Evolutionary conservation across 1,284 basidiomycete genomes (phyloP).

Genomic region (Ceratobasidium sp.): DNA sequence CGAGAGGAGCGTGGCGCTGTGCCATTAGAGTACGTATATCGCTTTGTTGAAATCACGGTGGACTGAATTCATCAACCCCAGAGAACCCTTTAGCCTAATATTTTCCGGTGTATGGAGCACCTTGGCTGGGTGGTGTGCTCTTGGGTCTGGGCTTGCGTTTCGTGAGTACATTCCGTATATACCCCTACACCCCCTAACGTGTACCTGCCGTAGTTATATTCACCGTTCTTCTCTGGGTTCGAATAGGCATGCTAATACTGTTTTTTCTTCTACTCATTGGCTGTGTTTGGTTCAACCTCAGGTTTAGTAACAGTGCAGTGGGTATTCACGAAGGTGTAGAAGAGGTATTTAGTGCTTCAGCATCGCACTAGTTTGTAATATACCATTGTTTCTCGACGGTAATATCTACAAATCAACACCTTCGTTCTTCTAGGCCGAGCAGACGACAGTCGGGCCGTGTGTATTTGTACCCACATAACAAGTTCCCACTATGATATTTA

Average conservation of each 20-base stretch:
- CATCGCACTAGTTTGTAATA: too few species aligned
- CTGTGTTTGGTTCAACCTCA: slow-evolving; percentile 9
- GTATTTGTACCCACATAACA: too few species aligned
- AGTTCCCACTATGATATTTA: too few species aligned
- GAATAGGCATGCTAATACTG: not conserved
- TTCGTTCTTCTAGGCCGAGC: too few species aligned
- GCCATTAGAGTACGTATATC: not conserved
- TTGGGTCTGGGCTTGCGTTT: not conserved
- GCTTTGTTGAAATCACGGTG: not conserved
- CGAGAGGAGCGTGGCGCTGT: not conserved
- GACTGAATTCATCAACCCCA: not conserved
- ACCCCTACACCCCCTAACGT: not conserved
- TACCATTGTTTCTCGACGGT: too few species aligned
- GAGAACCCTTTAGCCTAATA: not conserved
- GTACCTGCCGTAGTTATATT: not conserved
- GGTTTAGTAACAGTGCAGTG: not conserved
- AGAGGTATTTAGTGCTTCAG: too few species aligned
- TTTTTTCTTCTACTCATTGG: not conserved
- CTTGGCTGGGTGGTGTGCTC: slow-evolving; percentile 7
- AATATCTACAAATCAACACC: too few species aligned
- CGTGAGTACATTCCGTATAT: too few species aligned
- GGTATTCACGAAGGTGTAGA: too few species aligned
- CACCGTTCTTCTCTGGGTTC: not conserved
- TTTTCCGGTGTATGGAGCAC: slow-evolving; percentile 4
- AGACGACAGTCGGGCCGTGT: too few species aligned